A percentile compares a stretch with the other conserved stretches of the same genome.
Evolutionary conservation across 192 early-diverging fungal species (phyloP).

Genomic region (Coemansia pectinata): DNA sequence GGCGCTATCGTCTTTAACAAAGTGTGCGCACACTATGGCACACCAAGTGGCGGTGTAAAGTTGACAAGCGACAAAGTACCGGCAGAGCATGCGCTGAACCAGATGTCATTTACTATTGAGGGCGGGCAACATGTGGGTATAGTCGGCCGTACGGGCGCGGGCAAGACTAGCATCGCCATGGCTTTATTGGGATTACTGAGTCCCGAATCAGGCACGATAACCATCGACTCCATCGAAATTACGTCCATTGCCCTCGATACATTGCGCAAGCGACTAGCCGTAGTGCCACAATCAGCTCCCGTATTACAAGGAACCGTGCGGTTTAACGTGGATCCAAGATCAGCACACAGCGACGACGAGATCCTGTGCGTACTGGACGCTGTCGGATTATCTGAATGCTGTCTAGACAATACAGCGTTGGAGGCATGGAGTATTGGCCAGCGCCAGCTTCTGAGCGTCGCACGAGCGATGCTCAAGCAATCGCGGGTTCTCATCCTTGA

Average conservation of each 20-base stretch:
- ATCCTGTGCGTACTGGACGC: conserved; percentile 66
- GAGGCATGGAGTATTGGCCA: conserved; percentile 59
- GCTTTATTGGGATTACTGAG: conserved; percentile 67
- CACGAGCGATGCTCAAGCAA: conserved; percentile 59
- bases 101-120: conserved; percentile 61
- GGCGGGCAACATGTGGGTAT: conserved; percentile 75
- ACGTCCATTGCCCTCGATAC: conserved; percentile 57
- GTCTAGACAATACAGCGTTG: conserved; percentile 2
- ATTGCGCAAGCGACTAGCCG: conserved; percentile 69
- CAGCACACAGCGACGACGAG: conserved; percentile 59
- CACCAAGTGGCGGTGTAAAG: not conserved
- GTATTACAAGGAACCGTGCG: conserved; percentile 73
- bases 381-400: conserved; percentile 43
- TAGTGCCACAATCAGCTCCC: conserved; percentile 89
- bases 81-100: conserved; percentile 54
- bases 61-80: not conserved
- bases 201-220: conserved; percentile 52
- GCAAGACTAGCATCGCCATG: conserved; percentile 69
- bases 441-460: conserved; percentile 61
- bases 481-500: conserved; percentile 66
- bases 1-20: conserved; percentile 60
- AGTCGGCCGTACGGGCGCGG: conserved; percentile 83
- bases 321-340: conserved; percentile 85
- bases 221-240: conserved; percentile 77
- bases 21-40: conserved; percentile 64